phyloP scores from a whole-genome alignment of 2,329 filamentous ascomycete species.

The Immersiporthe knoxdaviesiana region DNA sequence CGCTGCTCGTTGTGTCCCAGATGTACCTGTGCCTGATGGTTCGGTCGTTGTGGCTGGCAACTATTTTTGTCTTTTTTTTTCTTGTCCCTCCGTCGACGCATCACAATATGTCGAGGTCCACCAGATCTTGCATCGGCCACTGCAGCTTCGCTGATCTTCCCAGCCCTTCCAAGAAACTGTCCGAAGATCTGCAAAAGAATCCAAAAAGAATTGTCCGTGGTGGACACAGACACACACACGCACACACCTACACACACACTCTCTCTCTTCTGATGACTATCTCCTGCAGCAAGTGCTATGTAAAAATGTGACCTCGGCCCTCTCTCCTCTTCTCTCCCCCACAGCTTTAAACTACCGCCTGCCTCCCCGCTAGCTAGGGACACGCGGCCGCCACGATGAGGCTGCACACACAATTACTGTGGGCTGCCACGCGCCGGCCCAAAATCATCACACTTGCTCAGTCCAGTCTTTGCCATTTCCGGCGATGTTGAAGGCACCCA shows the following conservation, averaged over 20 bases:
- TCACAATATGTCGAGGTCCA: not conserved
- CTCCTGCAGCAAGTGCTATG: not conserved
- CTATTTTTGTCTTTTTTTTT: not conserved
- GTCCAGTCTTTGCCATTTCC: not conserved
- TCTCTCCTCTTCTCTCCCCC: not conserved
- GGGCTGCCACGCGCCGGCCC: not conserved
- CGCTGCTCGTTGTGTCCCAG: not conserved
- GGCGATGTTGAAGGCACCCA: not conserved
- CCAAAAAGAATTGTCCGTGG: constrained; percentile 2
- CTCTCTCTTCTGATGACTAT: not conserved
- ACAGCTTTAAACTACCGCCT: not conserved
- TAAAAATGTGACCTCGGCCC: not conserved
- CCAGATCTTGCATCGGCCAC: constrained; percentile 5
- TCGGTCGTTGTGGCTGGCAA: not conserved
- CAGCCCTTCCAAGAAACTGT: not conserved
- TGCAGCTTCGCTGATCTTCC: not conserved
- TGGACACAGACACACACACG: not conserved
- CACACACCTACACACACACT: not conserved
- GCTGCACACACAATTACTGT: too few relatives aligned
- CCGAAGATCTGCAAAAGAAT: not conserved
- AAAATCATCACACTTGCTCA: not conserved
- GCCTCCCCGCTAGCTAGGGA: not conserved
- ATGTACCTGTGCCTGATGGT: not conserved
- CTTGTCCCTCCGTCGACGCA: not conserved
- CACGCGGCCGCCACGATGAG: not conserved